These are phyloP conservation scores for Citrus glauca DNA, from an alignment of 345 rosid genomes.

Conservation along the genomic window DNA sequence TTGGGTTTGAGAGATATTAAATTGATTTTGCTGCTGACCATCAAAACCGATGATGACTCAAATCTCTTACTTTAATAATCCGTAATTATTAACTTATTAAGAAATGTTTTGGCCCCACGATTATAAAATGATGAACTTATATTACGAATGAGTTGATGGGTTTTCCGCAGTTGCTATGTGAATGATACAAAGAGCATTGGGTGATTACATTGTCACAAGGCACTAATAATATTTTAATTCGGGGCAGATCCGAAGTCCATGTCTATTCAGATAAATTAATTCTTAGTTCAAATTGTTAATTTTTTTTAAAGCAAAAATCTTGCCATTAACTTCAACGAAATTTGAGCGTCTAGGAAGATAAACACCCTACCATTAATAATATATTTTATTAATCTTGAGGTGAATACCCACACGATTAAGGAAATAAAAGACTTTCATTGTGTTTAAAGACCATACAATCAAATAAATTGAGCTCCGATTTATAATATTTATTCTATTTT, in stretches of 20 bases:
- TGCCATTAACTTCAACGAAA: too few species aligned
- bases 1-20: not conserved
- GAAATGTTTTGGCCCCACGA: not conserved
- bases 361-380: too few species aligned
- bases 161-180: too few species aligned
- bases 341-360: too few species aligned
- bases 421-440: too few species aligned
- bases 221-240: not conserved
- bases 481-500: not conserved
- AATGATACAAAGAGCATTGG: not conserved
- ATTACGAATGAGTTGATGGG: not conserved
- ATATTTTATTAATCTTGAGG: too few species aligned
- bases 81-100: not conserved
- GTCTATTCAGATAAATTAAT: too few species aligned
- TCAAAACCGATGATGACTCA: not conserved
- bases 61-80: not conserved
- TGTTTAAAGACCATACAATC: too few species aligned
- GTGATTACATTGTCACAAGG: constrained; percentile 1
- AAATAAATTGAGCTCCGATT: not conserved
- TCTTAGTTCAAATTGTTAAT: too few species aligned
- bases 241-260: too few species aligned
- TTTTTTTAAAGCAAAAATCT: too few species aligned
- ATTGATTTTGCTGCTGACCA: not conserved
- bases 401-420: too few species aligned
- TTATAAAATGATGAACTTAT: not conserved